These are phyloP conservation scores for Brassica hybrid DNA, from an alignment of 441 rosid genomes.

Conservation along the genomic window DNA sequence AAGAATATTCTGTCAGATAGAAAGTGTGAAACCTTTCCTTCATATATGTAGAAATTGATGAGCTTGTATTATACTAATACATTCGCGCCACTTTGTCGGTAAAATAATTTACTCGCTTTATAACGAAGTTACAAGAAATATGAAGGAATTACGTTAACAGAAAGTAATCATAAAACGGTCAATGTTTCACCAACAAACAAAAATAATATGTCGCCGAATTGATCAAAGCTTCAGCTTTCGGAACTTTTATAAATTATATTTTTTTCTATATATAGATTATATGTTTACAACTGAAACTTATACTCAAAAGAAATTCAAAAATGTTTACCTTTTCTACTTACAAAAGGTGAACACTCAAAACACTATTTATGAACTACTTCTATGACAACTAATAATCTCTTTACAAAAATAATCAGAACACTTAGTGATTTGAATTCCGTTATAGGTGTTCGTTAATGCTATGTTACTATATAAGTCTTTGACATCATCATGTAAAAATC, in stretches of 20 bases:
- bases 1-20: conserved; percentile 30
- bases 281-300: conserved; percentile 21
- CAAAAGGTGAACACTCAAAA: conserved; percentile 4
- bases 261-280: too few relatives aligned
- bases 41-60: conserved; percentile 10
- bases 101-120: conserved; percentile 22
- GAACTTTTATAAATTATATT: conserved; percentile 19
- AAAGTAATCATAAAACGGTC: conserved; percentile 34
- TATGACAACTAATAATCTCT: conserved; percentile 11
- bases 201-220: conserved; percentile 2
- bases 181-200: conserved; percentile 17
- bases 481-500: conserved; percentile 22
- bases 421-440: conserved; percentile 17
- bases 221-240: conserved; percentile 38
- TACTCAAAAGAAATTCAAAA: not conserved
- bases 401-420: not conserved
- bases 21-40: conserved; percentile 41
- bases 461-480: conserved; percentile 16
- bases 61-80: conserved; percentile 22
- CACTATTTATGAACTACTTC: conserved; percentile 11
- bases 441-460: conserved; percentile 15
- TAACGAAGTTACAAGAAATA: conserved; percentile 18
- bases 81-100: conserved; percentile 24
- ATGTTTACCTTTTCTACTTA: conserved; percentile 11
- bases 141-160: not conserved